Conservation (phyloP, 2,329 filamentous ascomycete species). For the Trichoderma sp. region DNA sequence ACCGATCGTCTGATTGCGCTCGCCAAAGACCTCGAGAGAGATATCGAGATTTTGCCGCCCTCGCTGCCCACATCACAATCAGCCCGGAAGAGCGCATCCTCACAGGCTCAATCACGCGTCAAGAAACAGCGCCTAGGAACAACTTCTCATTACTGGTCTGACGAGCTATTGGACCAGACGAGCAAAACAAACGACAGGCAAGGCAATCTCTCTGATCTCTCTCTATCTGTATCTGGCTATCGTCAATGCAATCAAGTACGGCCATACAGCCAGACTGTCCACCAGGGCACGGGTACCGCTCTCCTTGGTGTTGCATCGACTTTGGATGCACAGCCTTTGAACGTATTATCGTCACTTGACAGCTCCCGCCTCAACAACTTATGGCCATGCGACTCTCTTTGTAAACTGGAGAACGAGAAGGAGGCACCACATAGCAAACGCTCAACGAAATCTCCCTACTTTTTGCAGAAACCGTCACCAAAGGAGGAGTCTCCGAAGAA, state of each 20-base stretch:
- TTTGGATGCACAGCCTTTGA: background rate
- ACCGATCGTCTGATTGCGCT: constrained; percentile 38
- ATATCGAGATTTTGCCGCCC: constrained; percentile 25
- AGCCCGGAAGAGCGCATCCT: background rate
- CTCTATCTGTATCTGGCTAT: background rate
- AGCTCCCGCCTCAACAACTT: background rate
- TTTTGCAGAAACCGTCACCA: constrained; percentile 25
- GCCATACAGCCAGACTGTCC: background rate
- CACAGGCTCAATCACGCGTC: background rate
- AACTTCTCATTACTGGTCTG: constrained; percentile 33
- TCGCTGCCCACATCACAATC: background rate
- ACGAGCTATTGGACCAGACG: background rate
- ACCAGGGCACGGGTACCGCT: background rate
- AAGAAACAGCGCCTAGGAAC: constrained; percentile 10
- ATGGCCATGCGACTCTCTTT: background rate
- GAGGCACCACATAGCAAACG: constrained; percentile 17
- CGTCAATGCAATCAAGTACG: background rate
- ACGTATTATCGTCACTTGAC: background rate
- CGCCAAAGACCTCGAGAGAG: constrained; percentile 30
- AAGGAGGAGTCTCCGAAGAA: constrained; percentile 21
- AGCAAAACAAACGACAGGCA: background rate
- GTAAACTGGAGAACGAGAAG: background rate
- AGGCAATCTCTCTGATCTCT: background rate
- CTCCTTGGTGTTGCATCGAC: background rate
- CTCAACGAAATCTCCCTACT: constrained; percentile 35